Base-by-base conservation (phyloP, 345 rosid genomes). In the Hirschfeldia incana region DNA sequence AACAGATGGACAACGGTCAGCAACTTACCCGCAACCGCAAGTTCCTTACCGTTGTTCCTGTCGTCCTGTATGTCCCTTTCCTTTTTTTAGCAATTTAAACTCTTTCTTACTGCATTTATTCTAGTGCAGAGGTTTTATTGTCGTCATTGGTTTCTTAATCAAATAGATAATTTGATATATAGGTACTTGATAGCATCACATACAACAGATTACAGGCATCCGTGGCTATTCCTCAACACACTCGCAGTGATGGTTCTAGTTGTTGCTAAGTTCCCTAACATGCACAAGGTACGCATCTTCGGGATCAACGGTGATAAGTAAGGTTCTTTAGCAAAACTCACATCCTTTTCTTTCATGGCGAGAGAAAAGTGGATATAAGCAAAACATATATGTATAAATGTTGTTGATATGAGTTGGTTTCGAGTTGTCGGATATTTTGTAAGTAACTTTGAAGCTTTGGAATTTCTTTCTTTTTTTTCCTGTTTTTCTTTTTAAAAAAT, bases 241-340 rank as follows among this genome's bases (percentile, higher is more conserved):
- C 80, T 96, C 49, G 98, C 98, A 6, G 97, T 90, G 72, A 61
- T 85, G 11, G 89, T 96, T 78, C 94, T 93, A 17, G 99, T 96
- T 36, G 69, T 96, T 62, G 99, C 99, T 60, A 96, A 96, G 90
- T 96, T 96, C 84, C 98, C 97, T 11, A 89, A 96, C 67, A 96
- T 96, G 99, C 99, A 96, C 90, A 93, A 93, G 84, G 99, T 96
- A 53, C 93, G 99, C 63, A 96, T 96, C 80, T 96, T 96, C 69
- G 99, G 99, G 80, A 96, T 96, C 85, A 93, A 95, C 76, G 93
- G 82, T 30, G 98, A 91, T 69, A 87, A 59, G 79, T 92, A 85
- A 89, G 67, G 5, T 33, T 37, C 13, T 69, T 21, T 33, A 36
- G 1, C 2, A 32, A 11, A 34, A 10, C 71, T 53, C 73, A 2